Base-by-base conservation (phyloP, 2,329 filamentous ascomycete genomes). In the Sclerotinia nivalis region DNA sequence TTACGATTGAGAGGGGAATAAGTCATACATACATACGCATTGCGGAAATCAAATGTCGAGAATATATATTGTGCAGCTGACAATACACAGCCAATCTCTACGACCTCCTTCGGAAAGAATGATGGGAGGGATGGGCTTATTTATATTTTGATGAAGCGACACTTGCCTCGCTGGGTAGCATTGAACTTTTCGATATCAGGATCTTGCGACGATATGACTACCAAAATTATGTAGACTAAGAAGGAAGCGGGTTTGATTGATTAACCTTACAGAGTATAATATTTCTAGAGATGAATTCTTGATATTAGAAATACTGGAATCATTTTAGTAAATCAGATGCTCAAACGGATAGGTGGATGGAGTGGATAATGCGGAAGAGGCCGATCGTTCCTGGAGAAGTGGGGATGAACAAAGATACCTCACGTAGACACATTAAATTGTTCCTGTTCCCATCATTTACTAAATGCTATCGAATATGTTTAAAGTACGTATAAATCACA, bases 41-140 rank as follows among this genome's bases (percentile, higher is more conserved):
- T 66, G 13, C 65, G 59, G n/a, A 69, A 58, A 1, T 50, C 60
- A 43, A 66, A 66, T 13, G 43, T 69, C 13, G 66, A 31, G 9
- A 54, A 69, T 45, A 15, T 45, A 40, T 10, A 69, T 43, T 40
- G 43, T 52, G 45, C 47, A 61, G 13, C 66, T 18, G 34, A 45
- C 20, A 25, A 52, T 37, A 6, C 10, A 43, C 43, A 64, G 18
- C 34, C 47, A 54, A 15, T 45, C 47, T 40, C 22, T 25, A 34
- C 15, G 28, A 64, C n/a, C 45, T 52, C 66, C 55, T 43, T 68
- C n/a, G 8, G 56, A 15, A 2, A 52, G 40, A 12, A 67, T 47
- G 1, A 8, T 28, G 13, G 31, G 47, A 65, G 18, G 34, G 1
- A 4, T 31, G n/a, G 20, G n/a, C 25, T 20, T 20, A 22, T 20